Evolutionary conservation across 169 alveolate genomes (phyloP).

Genomic region (Cryptosporidium meleagridis): DNA sequence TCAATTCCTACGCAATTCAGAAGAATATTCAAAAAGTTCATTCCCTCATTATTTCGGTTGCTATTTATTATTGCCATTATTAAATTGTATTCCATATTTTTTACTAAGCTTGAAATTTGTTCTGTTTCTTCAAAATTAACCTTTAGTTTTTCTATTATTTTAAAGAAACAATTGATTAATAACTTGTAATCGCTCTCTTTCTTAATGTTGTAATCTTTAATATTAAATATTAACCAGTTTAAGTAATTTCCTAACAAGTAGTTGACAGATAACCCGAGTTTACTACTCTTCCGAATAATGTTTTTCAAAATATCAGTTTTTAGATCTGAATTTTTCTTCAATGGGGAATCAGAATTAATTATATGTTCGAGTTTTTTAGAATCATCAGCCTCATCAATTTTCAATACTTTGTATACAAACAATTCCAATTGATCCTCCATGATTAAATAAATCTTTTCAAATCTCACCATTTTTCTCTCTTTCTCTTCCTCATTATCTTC

Average conservation of each 20-base stretch:
- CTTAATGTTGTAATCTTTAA: background rate
- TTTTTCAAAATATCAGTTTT: background rate
- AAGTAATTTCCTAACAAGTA: slow-evolving; percentile 38
- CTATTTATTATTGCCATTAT: slow-evolving; percentile 25
- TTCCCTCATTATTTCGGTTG: slow-evolving; percentile 35
- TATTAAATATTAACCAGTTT: slow-evolving; percentile 6
- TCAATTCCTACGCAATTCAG: background rate
- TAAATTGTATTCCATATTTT: slow-evolving; percentile 30
- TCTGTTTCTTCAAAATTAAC: background rate
- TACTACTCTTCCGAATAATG: background rate
- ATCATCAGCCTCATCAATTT: background rate
- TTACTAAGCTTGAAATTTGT: background rate
- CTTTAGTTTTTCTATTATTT: slow-evolving; percentile 14
- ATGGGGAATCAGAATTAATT: background rate
- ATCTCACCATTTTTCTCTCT: slow-evolving; percentile 16
- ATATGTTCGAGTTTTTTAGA: background rate
- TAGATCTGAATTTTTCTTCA: background rate
- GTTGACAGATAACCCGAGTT: background rate
- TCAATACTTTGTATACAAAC: slow-evolving; percentile 2
- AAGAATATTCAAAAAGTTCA: slow-evolving; percentile 27
- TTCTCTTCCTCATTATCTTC: background rate
- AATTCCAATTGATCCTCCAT: slow-evolving; percentile 21
- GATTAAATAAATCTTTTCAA: slow-evolving; percentile 22
- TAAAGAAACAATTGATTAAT: slow-evolving; percentile 17
- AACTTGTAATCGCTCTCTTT: background rate